Evolutionary conservation across 257 asterid species (phyloP).

Genomic region (Lithospermum erythrorhizon): DNA sequence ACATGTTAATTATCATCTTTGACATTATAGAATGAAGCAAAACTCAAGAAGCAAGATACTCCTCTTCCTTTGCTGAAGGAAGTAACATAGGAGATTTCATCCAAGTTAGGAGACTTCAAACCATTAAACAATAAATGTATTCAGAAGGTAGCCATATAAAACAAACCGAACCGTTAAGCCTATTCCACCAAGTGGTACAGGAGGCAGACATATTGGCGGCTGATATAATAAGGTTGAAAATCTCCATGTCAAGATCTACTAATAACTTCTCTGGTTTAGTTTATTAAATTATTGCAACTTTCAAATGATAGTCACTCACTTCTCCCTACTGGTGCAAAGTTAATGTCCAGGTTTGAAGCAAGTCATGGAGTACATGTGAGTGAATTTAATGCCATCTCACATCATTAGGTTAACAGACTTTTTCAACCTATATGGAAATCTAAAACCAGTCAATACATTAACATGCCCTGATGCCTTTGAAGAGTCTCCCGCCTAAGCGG

Average conservation of each 20-base stretch:
- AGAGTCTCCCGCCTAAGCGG: too few species aligned
- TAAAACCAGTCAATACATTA: slow-evolving; percentile 17
- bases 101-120: neutral
- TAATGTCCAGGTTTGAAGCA: slow-evolving; percentile 27
- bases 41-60: neutral
- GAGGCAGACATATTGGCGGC: neutral
- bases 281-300: slow-evolving; percentile 11
- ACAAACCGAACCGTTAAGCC: neutral
- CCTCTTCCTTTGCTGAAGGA: neutral
- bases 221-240: neutral
- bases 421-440: slow-evolving; percentile 36
- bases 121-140: neutral
- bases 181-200: neutral
- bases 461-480: too few species aligned
- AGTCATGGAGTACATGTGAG: slow-evolving; percentile 84
- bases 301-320: slow-evolving; percentile 18
- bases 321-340: slow-evolving; percentile 23
- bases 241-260: slow-evolving; percentile 1
- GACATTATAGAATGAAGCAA: neutral
- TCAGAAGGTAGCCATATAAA: neutral
- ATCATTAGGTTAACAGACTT: slow-evolving; percentile 32
- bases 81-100: neutral
- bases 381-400: slow-evolving; percentile 60
- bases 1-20: neutral
- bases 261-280: slow-evolving; percentile 8